phyloP scores from a whole-genome alignment of 1,139 yeast species.

The Geotrichum siamense region DNA sequence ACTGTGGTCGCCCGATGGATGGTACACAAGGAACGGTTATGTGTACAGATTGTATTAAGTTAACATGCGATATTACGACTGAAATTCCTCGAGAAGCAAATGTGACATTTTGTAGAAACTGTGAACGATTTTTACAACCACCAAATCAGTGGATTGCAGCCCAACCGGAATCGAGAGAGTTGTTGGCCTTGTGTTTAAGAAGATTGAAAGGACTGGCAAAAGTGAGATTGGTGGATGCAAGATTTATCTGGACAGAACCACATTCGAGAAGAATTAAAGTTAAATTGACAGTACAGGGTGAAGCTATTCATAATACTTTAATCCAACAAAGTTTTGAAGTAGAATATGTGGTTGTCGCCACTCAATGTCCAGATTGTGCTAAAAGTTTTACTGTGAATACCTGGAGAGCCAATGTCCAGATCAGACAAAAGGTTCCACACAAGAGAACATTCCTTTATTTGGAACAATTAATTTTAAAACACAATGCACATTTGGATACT shows the following conservation, averaged over 20 bases:
- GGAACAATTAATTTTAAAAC: constrained; percentile 89
- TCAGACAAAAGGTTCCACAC: constrained; percentile 94
- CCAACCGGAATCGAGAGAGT: constrained; percentile 84
- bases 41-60: constrained; percentile 96
- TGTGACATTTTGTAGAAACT: constrained; percentile 89
- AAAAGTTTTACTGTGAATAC: constrained; percentile 92
- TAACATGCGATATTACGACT: constrained; percentile 88
- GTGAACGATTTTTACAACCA: constrained; percentile 93
- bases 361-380: constrained; percentile 99
- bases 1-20: constrained; percentile 98
- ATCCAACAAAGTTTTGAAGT: constrained; percentile 94
- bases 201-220: constrained; percentile 82
- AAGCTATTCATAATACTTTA: constrained; percentile 85
- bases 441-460: constrained; percentile 91
- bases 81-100: constrained; percentile 95
- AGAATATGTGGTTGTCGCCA: constrained; percentile 86
- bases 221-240: constrained; percentile 86
- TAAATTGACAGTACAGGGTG: constrained; percentile 88
- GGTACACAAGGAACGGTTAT: constrained; percentile 89
- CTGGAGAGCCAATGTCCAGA: constrained; percentile 96
- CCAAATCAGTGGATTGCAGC: constrained; percentile 92
- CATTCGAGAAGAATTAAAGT: constrained; percentile 92
- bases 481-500: constrained; percentile 92
- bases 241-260: constrained; percentile 98
- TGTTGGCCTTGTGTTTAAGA: constrained; percentile 82